Conservation (phyloP, 441 rosid genomes). For the Melastoma candidum region DNA sequence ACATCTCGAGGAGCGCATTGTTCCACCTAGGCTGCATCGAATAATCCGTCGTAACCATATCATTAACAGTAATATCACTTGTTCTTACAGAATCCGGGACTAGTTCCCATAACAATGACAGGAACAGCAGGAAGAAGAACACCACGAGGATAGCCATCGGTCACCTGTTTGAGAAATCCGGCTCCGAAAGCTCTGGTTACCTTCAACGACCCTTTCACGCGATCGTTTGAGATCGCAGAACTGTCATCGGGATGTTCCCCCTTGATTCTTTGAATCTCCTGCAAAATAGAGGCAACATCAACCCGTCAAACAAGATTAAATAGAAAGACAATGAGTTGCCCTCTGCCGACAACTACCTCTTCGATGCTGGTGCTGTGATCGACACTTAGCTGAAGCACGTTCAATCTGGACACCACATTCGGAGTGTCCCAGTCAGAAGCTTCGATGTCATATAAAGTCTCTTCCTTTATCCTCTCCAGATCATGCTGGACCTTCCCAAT, state of each 20-base stretch:
- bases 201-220: slow-evolving; percentile 61
- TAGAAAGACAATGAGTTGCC: too few species aligned
- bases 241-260: slow-evolving; percentile 53
- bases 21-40: slow-evolving; percentile 52
- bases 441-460: slow-evolving; percentile 11
- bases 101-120: too few species aligned
- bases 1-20: slow-evolving; percentile 48
- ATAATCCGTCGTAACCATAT: too few species aligned
- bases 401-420: slow-evolving; percentile 17
- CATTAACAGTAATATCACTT: too few species aligned
- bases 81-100: too few species aligned
- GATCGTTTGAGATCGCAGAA: slow-evolving; percentile 35
- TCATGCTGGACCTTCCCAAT: slow-evolving; percentile 15
- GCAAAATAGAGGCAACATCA: slow-evolving; percentile 3
- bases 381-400: slow-evolving; percentile 42
- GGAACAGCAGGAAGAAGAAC: too few species aligned
- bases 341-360: slow-evolving; percentile 28
- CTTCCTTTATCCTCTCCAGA: slow-evolving; percentile 28
- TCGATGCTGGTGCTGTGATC: slow-evolving; percentile 52
- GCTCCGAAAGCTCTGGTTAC: slow-evolving; percentile 75
- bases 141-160: too few species aligned
- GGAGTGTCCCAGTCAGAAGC: slow-evolving; percentile 12
- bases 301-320: too few species aligned
- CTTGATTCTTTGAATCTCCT: slow-evolving; percentile 58
- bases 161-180: slow-evolving; percentile 62